phyloP scores from a whole-genome alignment of 805 yeast species.

The Lipomyces starkeyi region DNA sequence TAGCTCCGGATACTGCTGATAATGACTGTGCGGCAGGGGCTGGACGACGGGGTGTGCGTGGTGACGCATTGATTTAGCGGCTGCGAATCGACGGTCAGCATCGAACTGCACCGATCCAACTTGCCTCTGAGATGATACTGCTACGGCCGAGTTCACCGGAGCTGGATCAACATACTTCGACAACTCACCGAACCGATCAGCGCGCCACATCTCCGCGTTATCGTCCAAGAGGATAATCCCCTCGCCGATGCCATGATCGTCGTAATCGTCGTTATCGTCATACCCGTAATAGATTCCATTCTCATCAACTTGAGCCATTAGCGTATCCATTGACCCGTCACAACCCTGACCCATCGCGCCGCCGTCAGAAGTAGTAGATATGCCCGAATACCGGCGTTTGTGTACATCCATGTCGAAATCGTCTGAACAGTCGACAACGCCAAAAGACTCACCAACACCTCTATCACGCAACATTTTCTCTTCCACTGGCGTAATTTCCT shows the following conservation, averaged over 20 bases:
- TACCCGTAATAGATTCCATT: slow-evolving; percentile 15
- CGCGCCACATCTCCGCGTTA: slow-evolving; percentile 18
- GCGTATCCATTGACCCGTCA: background rate
- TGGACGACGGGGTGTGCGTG: background rate
- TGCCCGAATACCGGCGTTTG: background rate
- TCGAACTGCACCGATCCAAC: background rate
- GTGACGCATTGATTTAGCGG: background rate
- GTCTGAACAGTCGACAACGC: background rate
- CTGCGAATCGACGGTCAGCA: background rate
- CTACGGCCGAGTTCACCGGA: background rate
- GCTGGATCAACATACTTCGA: background rate
- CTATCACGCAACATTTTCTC: slow-evolving; percentile 4
- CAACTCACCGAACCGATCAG: background rate
- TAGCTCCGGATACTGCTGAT: background rate
- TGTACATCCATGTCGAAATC: background rate
- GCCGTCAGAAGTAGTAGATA: background rate
- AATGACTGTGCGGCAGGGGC: background rate
- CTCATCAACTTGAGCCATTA: slow-evolving; percentile 4
- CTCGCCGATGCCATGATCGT: slow-evolving; percentile 28
- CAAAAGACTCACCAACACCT: slow-evolving; percentile 2
- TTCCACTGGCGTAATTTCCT: slow-evolving; percentile 3
- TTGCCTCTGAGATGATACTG: background rate
- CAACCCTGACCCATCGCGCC: background rate
- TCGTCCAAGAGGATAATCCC: slow-evolving; percentile 20
- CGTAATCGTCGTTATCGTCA: slow-evolving; percentile 24